Evolutionary conservation across 805 yeast species (phyloP).

Genomic region (Candida verbasci): DNA sequence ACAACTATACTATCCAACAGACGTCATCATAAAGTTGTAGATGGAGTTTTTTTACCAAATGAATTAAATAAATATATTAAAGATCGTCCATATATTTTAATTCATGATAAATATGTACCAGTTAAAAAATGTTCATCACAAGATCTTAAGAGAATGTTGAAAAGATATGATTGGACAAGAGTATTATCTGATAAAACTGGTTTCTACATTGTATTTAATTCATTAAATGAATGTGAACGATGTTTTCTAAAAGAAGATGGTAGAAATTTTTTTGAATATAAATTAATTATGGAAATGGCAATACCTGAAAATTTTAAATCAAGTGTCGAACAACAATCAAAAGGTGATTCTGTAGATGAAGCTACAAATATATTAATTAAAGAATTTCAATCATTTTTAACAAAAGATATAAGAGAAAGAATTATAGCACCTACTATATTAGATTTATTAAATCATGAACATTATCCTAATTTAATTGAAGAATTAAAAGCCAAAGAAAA

Average conservation of each 20-base stretch:
- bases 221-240: constrained; percentile 50
- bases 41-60: constrained; percentile 41
- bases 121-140: constrained; percentile 44
- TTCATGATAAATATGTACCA: constrained; percentile 48
- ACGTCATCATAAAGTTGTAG: constrained; percentile 24
- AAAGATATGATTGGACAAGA: constrained; percentile 61
- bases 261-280: constrained; percentile 40
- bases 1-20: constrained; percentile 31
- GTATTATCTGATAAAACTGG: constrained; percentile 63
- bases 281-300: constrained; percentile 54
- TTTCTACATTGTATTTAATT: constrained; percentile 66
- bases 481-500: constrained; percentile 26
- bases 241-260: constrained; percentile 65
- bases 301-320: constrained; percentile 42
- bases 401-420: constrained; percentile 71
- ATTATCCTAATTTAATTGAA: constrained; percentile 46
- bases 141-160: constrained; percentile 57
- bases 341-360: constrained; percentile 45
- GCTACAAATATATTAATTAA: constrained; percentile 55
- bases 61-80: constrained; percentile 48
- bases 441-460: constrained; percentile 54
- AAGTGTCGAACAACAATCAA: constrained; percentile 11
- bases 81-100: constrained; percentile 54
- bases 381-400: constrained; percentile 59
- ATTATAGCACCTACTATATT: constrained; percentile 66